Percentiles rank a stretch among this genome's conserved stretches.
Conservation (phyloP, 2,329 filamentous ascomycete species). For the Pleoardoris graminearum region DNA sequence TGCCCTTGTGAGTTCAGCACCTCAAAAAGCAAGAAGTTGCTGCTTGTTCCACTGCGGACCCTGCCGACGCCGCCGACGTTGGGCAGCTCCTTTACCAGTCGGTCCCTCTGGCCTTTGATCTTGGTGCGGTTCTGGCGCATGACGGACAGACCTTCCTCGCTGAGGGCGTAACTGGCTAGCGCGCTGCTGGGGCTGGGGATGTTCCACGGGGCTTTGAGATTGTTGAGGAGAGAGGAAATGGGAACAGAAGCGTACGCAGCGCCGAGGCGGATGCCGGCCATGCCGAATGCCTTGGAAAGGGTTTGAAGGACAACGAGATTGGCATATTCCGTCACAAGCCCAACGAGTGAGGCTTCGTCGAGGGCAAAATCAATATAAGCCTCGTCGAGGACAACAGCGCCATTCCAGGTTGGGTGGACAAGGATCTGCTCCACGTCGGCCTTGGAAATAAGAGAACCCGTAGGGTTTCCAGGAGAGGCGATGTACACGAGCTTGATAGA, state of each 20-base stretch:
- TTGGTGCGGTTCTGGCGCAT: slow-evolving; percentile 73
- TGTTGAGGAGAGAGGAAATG: slow-evolving; percentile 82
- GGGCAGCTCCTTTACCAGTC: slow-evolving; percentile 73
- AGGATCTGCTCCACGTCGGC: slow-evolving; percentile 73
- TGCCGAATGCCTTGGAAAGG: slow-evolving; percentile 94
- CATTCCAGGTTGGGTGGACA: slow-evolving; percentile 90
- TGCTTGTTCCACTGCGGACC: slow-evolving; percentile 76
- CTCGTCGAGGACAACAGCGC: slow-evolving; percentile 89
- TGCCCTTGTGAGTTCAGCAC: slow-evolving; percentile 71
- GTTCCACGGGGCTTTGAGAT: slow-evolving; percentile 94
- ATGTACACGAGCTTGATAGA: slow-evolving; percentile 87
- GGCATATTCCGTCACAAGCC: slow-evolving; percentile 89
- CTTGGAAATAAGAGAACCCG: slow-evolving; percentile 76
- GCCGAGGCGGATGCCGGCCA: slow-evolving; percentile 90
- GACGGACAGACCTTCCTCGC: slow-evolving; percentile 66
- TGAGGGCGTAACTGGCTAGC: slow-evolving; percentile 76
- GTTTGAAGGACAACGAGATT: slow-evolving; percentile 99
- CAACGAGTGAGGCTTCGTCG: slow-evolving; percentile 77
- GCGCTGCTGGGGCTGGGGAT: slow-evolving; percentile 85
- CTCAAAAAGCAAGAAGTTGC: slow-evolving; percentile 91
- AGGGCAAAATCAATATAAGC: slow-evolving; percentile 97
- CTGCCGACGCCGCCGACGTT: slow-evolving; percentile 75
- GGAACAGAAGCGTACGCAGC: slow-evolving; percentile 76
- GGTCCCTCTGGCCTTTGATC: slow-evolving; percentile 75
- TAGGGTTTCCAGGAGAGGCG: slow-evolving; percentile 95